Evolutionary conservation across 371 early-diverging fungal genomes (phyloP).

Genomic region (Thermomucor indicae-seudaticae): DNA sequence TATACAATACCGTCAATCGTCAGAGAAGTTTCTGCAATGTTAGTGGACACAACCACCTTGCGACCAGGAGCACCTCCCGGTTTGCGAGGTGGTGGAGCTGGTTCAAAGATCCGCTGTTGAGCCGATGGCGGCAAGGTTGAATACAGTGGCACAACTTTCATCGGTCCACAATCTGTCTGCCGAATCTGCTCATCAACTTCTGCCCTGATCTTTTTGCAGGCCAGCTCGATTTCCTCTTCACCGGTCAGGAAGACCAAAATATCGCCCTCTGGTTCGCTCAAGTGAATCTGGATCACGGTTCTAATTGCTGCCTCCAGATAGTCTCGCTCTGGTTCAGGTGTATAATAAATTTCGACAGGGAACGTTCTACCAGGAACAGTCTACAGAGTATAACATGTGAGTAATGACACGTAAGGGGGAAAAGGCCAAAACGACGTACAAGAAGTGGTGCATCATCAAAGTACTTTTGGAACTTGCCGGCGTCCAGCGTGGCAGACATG

Average conservation of each 20-base stretch:
- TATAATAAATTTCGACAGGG: slow-evolving; percentile 90
- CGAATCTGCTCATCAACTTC: slow-evolving; percentile 63
- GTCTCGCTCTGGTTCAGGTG: slow-evolving; percentile 83
- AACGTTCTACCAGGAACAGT: slow-evolving; percentile 85
- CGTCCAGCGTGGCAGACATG: slow-evolving; percentile 93
- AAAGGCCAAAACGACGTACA: slow-evolving; percentile 17
- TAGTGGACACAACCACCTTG: slow-evolving; percentile 95
- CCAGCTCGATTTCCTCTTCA: slow-evolving; percentile 93
- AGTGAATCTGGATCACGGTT: slow-evolving; percentile 83
- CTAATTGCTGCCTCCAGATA: slow-evolving; percentile 86
- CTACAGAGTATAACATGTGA: slow-evolving; percentile 9
- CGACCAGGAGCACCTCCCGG: slow-evolving; percentile 83
- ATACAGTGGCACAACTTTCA: slow-evolving; percentile 87
- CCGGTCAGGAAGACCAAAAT: slow-evolving; percentile 91
- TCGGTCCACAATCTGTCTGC: slow-evolving; percentile 59
- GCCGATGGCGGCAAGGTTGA: slow-evolving; percentile 88
- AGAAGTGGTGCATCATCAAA: slow-evolving; percentile 72
- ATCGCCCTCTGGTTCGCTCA: slow-evolving; percentile 82
- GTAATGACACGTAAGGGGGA: neutral
- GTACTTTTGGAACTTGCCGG: slow-evolving; percentile 85
- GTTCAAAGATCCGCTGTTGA: slow-evolving; percentile 90
- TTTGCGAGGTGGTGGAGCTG: slow-evolving; percentile 74
- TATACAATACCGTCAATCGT: slow-evolving; percentile 98
- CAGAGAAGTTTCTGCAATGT: slow-evolving; percentile 98
- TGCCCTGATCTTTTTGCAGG: slow-evolving; percentile 65